phyloP scores from a whole-genome alignment of 768 basidiomycete genomes.

The Tephrocybe sp. region DNA sequence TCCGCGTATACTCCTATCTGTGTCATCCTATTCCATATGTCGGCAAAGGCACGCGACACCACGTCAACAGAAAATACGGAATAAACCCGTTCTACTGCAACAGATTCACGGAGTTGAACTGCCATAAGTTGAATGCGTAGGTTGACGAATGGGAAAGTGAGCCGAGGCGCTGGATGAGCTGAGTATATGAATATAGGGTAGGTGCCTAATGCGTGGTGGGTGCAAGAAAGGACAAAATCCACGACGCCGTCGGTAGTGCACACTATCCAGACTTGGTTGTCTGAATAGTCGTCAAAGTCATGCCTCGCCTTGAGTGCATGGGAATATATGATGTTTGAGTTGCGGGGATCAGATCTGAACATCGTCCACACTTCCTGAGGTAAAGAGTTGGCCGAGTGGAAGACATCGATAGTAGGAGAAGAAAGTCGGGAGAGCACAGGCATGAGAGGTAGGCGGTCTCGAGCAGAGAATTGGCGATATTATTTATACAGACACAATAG shows the following conservation, averaged over 20 bases:
- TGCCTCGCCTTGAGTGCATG: conserved; percentile 13
- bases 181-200: conserved; percentile 16
- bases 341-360: conserved; percentile 25
- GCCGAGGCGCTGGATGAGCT: not conserved
- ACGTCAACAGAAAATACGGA: conserved; percentile 10
- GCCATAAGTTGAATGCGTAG: conserved; percentile 7
- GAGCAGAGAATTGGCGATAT: not conserved
- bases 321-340: conserved; percentile 26
- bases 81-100: conserved; percentile 7
- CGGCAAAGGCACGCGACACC: conserved; percentile 7
- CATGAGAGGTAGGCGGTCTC: not conserved
- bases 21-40: conserved; percentile 2
- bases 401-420: conserved; percentile 7
- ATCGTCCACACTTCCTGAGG: conserved; percentile 29
- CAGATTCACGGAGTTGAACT: not conserved
- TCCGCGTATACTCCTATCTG: not conserved
- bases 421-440: conserved; percentile 2
- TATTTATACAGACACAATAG: not conserved
- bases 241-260: conserved; percentile 32
- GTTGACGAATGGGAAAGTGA: not conserved
- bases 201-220: conserved; percentile 6
- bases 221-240: conserved; percentile 11
- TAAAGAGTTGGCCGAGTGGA: conserved; percentile 27
- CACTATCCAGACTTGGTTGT: conserved; percentile 26
- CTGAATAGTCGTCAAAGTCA: not conserved